Evolutionary conservation across 164 flowering plant genomes (phyloP).

Genomic region (Chloranthus sessilifolius): DNA sequence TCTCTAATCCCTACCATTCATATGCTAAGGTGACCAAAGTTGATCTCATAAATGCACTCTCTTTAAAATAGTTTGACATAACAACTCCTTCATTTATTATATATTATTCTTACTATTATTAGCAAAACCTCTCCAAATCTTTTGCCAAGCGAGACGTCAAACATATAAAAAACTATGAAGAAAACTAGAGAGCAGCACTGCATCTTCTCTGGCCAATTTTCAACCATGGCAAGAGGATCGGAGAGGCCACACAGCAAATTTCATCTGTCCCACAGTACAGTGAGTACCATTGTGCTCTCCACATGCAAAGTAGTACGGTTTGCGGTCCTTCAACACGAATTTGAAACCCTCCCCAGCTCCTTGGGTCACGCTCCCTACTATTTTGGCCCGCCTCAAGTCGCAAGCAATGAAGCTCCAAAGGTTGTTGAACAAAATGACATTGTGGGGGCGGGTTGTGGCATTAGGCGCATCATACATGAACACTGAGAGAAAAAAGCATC

Average conservation of each 20-base stretch:
- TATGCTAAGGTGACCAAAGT: too few species aligned
- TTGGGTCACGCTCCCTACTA: slow-evolving; percentile 24
- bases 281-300: slow-evolving; percentile 30
- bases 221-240: slow-evolving; percentile 4
- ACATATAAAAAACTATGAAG: background rate
- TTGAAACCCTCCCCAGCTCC: slow-evolving; percentile 42
- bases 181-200: slow-evolving; percentile 4
- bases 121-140: too few species aligned
- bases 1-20: too few species aligned
- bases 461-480: slow-evolving; percentile 45
- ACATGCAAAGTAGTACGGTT: slow-evolving; percentile 35
- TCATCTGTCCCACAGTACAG: slow-evolving; percentile 38
- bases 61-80: too few species aligned
- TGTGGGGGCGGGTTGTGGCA: slow-evolving; percentile 29
- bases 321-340: slow-evolving; percentile 10
- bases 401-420: slow-evolving; percentile 34
- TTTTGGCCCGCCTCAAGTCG: slow-evolving; percentile 33
- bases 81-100: too few species aligned
- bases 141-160: too few species aligned
- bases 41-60: too few species aligned
- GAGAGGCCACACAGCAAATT: slow-evolving; percentile 29
- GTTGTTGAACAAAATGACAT: slow-evolving; percentile 40
- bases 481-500: slow-evolving; percentile 17
- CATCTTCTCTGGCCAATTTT: slow-evolving; percentile 2
- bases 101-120: too few species aligned